Base-by-base conservation (phyloP, 768 basidiomycete species). In the Stropharia rugosoannulata region DNA sequence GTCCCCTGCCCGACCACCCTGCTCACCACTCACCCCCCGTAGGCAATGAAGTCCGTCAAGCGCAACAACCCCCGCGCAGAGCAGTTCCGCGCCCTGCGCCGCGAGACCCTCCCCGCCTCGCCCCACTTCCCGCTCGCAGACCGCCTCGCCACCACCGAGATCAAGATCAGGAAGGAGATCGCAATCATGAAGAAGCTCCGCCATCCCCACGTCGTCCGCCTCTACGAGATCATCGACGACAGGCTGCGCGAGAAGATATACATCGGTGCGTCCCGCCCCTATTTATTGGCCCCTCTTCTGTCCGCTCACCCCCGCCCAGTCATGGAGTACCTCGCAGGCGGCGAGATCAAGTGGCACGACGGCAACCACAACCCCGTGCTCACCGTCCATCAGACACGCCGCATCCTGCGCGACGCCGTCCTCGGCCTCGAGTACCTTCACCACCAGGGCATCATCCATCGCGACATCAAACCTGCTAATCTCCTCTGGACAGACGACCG, bases 401-500 rank as follows among this genome's bases (percentile, higher is more conserved):
- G 88, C 38, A 95, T 96, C 43, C 88, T 95, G 67, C 84, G 96
- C 51, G 97, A 98, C 70, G 90, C 95, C 48, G 84, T 97, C 46
- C 83, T 96, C 22, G 97, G 97, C 25, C 81, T 99, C 46, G 95
- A 98, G 68, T 99, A 98, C 70, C 76, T 99, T 1, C 97, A 99
- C 68, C 84, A 89, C 65, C 95, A 98, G 67, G 97, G 96, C 19
- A 98, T 99, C 70, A 98, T 99, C 48, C 97, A 99, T 73, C 92
- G 97, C 55, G 97, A 99, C 74, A 98, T 99, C 76, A 99, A 99
- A 68, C 97, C 97, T 25, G 93, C 95, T 44, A 99, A 99, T 71
- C 85, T 99, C 19, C 81, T 99, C 27, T 94, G 92, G 86, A 89
- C 90, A 2, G 80, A 81, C 25, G 90, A 96, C 74, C 86, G 91